Evolutionary conservation across 2,329 filamentous ascomycete genomes (phyloP).

Genomic region (Neodidymelliopsis sp.): DNA sequence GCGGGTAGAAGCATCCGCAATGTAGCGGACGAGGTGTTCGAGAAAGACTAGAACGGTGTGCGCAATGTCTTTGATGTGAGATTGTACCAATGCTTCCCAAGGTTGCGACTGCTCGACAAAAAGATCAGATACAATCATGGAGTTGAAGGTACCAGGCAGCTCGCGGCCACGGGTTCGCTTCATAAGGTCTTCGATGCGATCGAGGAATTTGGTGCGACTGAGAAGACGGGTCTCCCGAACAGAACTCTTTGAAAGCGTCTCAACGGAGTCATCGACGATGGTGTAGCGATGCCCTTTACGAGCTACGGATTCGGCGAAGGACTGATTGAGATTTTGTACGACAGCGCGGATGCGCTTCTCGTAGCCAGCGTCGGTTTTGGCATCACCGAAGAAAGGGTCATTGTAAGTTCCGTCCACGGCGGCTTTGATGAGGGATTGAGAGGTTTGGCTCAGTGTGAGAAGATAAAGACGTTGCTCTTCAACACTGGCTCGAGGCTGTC

Average conservation of each 20-base stretch:
- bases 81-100: slow-evolving; percentile 56
- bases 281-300: slow-evolving; percentile 28
- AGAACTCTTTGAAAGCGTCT: no score
- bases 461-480: slow-evolving; percentile 34
- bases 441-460: slow-evolving; percentile 27
- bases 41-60: neutral
- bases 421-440: slow-evolving; percentile 29
- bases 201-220: neutral
- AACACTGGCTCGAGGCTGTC: slow-evolving; percentile 26
- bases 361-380: slow-evolving; percentile 6
- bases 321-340: slow-evolving; percentile 28
- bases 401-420: slow-evolving; percentile 33
- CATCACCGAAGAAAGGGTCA: slow-evolving; percentile 33
- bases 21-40: neutral
- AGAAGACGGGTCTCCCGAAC: no score
- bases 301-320: slow-evolving; percentile 32
- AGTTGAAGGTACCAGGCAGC: slow-evolving; percentile 67
- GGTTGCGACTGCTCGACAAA: slow-evolving; percentile 64
- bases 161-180: slow-evolving; percentile 58
- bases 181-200: neutral
- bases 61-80: slow-evolving; percentile 27
- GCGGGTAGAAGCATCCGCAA: neutral
- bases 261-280: slow-evolving; percentile 40
- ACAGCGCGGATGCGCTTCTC: slow-evolving; percentile 26
- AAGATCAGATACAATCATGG: slow-evolving; percentile 64